Evolutionary conservation across 495 filamentous ascomycete species (phyloP).

Genomic region (Aspergillus incahuasiensis): DNA sequence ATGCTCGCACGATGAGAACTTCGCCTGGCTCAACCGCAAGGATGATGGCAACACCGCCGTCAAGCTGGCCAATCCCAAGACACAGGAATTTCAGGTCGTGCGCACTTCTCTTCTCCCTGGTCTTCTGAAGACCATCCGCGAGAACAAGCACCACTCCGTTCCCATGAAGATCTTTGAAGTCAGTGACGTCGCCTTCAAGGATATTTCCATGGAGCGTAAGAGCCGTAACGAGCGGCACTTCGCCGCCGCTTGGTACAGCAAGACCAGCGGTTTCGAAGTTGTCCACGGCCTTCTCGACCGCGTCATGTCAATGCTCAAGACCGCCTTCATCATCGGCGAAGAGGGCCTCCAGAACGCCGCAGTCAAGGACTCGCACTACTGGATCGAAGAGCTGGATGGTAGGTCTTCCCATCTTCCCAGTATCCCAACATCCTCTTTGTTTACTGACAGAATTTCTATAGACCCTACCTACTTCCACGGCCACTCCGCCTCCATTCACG

Average conservation of each 20-base stretch:
- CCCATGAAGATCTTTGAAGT: constrained; percentile 94
- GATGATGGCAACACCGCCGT: constrained; percentile 85
- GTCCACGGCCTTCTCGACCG: constrained; percentile 93
- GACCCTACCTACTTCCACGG: constrained; percentile 88
- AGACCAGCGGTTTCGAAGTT: constrained; percentile 92
- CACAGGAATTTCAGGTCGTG: constrained; percentile 92
- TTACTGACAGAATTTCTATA: constrained; percentile 20
- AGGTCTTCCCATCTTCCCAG: constrained; percentile 18
- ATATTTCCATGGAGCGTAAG: constrained; percentile 69
- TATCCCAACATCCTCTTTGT: background rate
- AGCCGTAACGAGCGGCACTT: constrained; percentile 90
- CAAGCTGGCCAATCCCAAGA: constrained; percentile 91
- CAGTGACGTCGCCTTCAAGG: constrained; percentile 88
- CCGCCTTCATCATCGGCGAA: constrained; percentile 69
- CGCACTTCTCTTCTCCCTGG: constrained; percentile 86
- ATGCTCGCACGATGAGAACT: constrained; percentile 98
- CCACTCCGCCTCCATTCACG: constrained; percentile 76
- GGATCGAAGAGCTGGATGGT: constrained; percentile 87
- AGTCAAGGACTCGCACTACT: constrained; percentile 65
- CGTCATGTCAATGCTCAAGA: constrained; percentile 86
- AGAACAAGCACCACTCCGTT: constrained; percentile 86
- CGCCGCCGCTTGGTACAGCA: constrained; percentile 91
- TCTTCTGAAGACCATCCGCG: constrained; percentile 88
- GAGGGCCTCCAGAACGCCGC: constrained; percentile 58
- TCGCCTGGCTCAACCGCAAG: constrained; percentile 86